Percentiles rank a stretch among this genome's conserved stretches.
Evolutionary conservation across 2,329 filamentous ascomycete genomes (phyloP).

Genomic region (Fusarium papillatum): DNA sequence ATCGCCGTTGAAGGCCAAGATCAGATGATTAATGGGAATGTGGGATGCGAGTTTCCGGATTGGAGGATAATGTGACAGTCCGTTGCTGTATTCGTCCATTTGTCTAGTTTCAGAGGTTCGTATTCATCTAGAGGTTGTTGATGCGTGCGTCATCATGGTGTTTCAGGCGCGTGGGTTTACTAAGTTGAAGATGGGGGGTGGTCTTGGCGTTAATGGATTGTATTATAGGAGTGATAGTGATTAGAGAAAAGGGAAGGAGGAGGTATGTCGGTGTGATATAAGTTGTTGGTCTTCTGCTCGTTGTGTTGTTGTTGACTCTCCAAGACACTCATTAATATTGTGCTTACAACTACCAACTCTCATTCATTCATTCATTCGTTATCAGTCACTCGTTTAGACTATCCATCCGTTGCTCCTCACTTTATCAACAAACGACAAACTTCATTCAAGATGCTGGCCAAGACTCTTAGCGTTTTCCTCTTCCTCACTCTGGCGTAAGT

Average conservation of each 20-base stretch:
- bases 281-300: not conserved
- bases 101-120: not conserved
- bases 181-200: not conserved
- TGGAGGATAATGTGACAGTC: not conserved
- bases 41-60: not conserved
- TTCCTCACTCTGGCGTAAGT: conserved; percentile 32
- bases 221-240: not conserved
- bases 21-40: not conserved
- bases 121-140: not conserved
- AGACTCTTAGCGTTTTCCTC: conserved; percentile 23
- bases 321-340: conserved; percentile 4
- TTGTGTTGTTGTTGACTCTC: not conserved
- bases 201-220: not conserved
- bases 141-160: not conserved
- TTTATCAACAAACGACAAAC: not conserved
- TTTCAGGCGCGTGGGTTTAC: not conserved
- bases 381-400: not conserved
- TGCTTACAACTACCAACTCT: conserved; percentile 1
- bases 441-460: conserved; percentile 30
- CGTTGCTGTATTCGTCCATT: not conserved
- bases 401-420: not conserved
- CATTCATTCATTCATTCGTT: conserved; percentile 19
- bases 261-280: not conserved
- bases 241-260: not conserved
- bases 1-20: not conserved